Evolutionary conservation across 148 eudicot species (phyloP), one percentile per base, ranked within the genome.

Genomic region (Camellia japonica): DNA sequence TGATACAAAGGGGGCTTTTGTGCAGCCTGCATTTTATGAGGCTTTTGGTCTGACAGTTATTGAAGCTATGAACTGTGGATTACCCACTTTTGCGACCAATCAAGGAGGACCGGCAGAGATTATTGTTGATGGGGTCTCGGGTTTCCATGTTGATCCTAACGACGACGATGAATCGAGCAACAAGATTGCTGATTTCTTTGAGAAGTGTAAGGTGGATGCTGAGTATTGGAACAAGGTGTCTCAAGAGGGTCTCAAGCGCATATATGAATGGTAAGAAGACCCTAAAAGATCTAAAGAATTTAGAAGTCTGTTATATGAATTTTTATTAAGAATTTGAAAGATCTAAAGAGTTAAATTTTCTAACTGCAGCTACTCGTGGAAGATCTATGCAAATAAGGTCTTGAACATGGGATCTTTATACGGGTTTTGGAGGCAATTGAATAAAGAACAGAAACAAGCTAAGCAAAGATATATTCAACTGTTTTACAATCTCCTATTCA

Each of bases 21-120:
- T 91, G 61, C 94, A 91, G 81, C 94, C 94, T 16, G 94, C 92
- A 43, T n/a, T 89, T 7, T 91, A 91, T 46, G 93, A 89, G 77
- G 93, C 93, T 46, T 90, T 90, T 71, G 94, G 94, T 7, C 73
- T 90, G n/a, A 89, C 93, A 0, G 91, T 90, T 58, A 85, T 90
- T 42, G 93, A 90, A 79, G 93, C 94, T 23, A 89, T 91, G 91
- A 89, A 89, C 83, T 87, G 92, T 80, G 94, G 94, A 19, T 72
- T 91, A 76, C 89, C 90, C 62, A 91, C 92, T 0, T 91, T 91
- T 80, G 94, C 92, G 9, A 91, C 94, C 7, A 87, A 86, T 80
- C 91, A 90, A 83, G 93, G 93, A 16, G 93, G 93, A 16, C 93
- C 93, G 2, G 89, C 91, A 42, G 93, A 90, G 78, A 90, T 90